A percentile compares a stretch with the other conserved stretches of the same genome.
These are phyloP conservation scores for Fusarium abutilonis DNA, from an alignment of 2,329 filamentous ascomycete genomes.

Conservation along the genomic window DNA sequence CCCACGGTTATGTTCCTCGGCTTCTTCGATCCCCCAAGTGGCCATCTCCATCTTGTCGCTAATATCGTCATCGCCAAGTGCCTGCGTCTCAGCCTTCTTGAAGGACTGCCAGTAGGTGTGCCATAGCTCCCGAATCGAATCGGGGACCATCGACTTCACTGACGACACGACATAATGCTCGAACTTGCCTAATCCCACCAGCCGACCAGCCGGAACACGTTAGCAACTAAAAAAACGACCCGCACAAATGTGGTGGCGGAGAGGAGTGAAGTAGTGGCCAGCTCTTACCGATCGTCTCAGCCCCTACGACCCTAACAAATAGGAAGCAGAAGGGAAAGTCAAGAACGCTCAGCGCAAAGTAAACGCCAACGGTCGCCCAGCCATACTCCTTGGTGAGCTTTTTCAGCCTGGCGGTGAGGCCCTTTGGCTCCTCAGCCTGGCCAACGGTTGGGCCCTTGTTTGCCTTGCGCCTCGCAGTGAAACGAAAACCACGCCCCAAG, in stretches of 20 bases:
- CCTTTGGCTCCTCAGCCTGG: constrained; percentile 49
- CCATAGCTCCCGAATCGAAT: constrained; percentile 65
- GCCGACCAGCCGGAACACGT: constrained; percentile 8
- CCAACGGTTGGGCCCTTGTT: constrained; percentile 39
- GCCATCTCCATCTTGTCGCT: constrained; percentile 62
- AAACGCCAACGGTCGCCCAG: constrained; percentile 92
- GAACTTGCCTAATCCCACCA: constrained; percentile 58
- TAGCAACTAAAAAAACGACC: constrained; percentile 18
- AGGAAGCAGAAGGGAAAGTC: constrained; percentile 97
- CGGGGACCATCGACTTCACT: constrained; percentile 67
- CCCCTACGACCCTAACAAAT: constrained; percentile 82
- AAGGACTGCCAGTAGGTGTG: constrained; percentile 60
- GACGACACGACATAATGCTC: constrained; percentile 75
- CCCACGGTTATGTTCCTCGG: constrained; percentile 64
- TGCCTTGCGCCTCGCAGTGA: constrained; percentile 48
- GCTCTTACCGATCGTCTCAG: constrained; percentile 79
- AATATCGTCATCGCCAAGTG: constrained; percentile 55
- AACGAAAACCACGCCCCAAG: constrained; percentile 50
- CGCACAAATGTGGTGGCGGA: constrained; percentile 9
- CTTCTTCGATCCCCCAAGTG: constrained; percentile 70
- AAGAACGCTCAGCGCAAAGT: constrained; percentile 80
- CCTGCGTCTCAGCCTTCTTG: constrained; percentile 57
- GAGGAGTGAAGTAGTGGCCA: constrained; percentile 8
- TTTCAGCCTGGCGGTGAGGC: constrained; percentile 77
- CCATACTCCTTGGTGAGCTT: constrained; percentile 93